Base-by-base conservation (phyloP, 1,284 basidiomycete species). In the Cutaneotrichosporon sp. region DNA sequence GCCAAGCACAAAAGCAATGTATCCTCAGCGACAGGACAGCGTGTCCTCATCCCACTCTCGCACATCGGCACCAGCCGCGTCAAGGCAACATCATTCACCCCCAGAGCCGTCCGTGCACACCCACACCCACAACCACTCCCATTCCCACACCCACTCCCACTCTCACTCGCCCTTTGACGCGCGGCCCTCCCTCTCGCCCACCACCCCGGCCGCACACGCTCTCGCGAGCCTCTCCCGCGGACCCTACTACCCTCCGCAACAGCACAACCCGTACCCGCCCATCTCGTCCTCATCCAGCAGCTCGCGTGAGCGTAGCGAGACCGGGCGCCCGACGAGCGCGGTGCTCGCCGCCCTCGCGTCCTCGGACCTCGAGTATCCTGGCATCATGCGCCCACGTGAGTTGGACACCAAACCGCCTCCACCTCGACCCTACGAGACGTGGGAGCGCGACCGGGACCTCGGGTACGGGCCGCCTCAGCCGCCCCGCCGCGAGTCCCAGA, bases 301-400 rank as follows among this genome's bases (percentile, higher is more conserved):
- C 25, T 8, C 18, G 16, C 13, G 47, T 1, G 38, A 42, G 2
- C 38, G 7, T 8, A 42, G 38, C 38, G 38, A 42, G 38, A 18
- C 38, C 6, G 49, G 56, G 2, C 52, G 57, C 8, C 63, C 59
- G 7, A 61, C 58, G 42, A 47, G 29, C 22, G 51, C 57, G 18
- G 59, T 65, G 9, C 55, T 62, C 11, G 60, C 64, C 8, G 64
- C 64, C 2, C 14, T 62, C 3, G 64, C 64, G 1, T 33, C 46
- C 38, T 54, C 58, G 22, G 64, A 65, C 51, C 54, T 62, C 4
- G 60, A 60, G 55, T 62, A 65, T 52, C 49, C 64, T 3, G 64
- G 64, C 29, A 65, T 62, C 33, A 59, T 65, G 57, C 46, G 54
- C n/a, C 64, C 64, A 5, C 36, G 46, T 34, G 58, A 59, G 27